These are phyloP conservation scores for Exsudoporus floridanus DNA, from an alignment of 1,284 basidiomycete species.

Conservation along the genomic window DNA sequence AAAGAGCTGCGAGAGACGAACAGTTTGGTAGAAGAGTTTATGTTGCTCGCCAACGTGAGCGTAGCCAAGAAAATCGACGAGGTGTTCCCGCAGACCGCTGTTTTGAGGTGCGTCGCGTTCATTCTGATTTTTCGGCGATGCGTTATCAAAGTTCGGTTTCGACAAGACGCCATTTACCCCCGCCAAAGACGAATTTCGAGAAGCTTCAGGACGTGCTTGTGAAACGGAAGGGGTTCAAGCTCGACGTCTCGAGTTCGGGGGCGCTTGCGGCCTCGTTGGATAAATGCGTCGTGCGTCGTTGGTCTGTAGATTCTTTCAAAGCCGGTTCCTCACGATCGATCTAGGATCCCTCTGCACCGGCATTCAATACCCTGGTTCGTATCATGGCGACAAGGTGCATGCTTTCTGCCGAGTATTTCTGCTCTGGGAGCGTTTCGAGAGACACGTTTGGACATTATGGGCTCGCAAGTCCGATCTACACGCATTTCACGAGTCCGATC, in stretches of 20 bases:
- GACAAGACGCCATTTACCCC: constrained; percentile 85
- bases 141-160: neutral
- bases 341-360: constrained; percentile 76
- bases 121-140: neutral
- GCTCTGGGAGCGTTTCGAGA: constrained; percentile 87
- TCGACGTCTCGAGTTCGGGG: constrained; percentile 92
- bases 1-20: constrained; percentile 95
- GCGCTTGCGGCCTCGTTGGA: constrained; percentile 91
- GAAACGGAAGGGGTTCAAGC: constrained; percentile 82
- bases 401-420: constrained; percentile 98
- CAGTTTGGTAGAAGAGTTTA: constrained; percentile 97
- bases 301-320: neutral
- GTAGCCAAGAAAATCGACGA: constrained; percentile 93
- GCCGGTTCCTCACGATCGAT: neutral
- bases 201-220: constrained; percentile 90
- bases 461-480: constrained; percentile 94
- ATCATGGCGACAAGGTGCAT: constrained; percentile 99
- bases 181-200: constrained; percentile 94
- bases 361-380: constrained; percentile 96
- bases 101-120: constrained; percentile 63
- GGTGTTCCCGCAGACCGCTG: constrained; percentile 93
- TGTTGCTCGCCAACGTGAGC: constrained; percentile 96
- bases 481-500: constrained; percentile 96
- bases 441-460: constrained; percentile 98
- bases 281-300: constrained; percentile 71